Evolutionary conservation across 768 basidiomycete genomes (phyloP).

Genomic region (Mycena alexandri): DNA sequence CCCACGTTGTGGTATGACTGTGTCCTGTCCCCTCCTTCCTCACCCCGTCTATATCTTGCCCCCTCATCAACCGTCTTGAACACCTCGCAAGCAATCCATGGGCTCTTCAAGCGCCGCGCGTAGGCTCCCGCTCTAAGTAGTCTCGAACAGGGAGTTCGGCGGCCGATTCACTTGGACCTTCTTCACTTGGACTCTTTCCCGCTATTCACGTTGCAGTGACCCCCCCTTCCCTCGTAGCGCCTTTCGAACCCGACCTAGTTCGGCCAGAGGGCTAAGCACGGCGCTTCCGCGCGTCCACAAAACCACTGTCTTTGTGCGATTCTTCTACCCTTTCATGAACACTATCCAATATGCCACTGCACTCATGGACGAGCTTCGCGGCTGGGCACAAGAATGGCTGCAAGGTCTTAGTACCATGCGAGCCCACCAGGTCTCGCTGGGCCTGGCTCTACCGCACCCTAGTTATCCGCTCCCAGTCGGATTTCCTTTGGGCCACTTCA

Average conservation of each 20-base stretch:
- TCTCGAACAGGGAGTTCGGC: neutral
- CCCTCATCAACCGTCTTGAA: neutral
- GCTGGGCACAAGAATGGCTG: slow-evolving; percentile 20
- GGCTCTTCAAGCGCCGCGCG: neutral
- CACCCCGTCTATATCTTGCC: neutral
- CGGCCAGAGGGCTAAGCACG: slow-evolving; percentile 10
- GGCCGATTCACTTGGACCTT: slow-evolving; percentile 8
- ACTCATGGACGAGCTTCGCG: slow-evolving; percentile 25
- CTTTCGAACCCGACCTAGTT: neutral
- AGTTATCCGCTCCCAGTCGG: slow-evolving; percentile 15
- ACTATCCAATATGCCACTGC: slow-evolving; percentile 4
- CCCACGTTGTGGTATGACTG: slow-evolving; percentile 26
- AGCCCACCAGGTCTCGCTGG: neutral
- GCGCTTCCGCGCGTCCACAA: slow-evolving; percentile 9
- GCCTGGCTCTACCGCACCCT: neutral
- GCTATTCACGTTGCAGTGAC: slow-evolving; percentile 26
- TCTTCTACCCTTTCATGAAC: slow-evolving; percentile 15
- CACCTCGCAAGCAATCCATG: neutral
- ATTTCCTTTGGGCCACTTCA: slow-evolving; percentile 27
- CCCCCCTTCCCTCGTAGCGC: neutral
- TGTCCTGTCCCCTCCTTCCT: neutral
- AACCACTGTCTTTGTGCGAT: neutral
- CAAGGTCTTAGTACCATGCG: slow-evolving; percentile 3
- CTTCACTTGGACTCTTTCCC: neutral
- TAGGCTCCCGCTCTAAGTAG: slow-evolving; percentile 8